A percentile compares a stretch with the other conserved stretches of the same genome.
Evolutionary conservation across 1,284 basidiomycete species (phyloP).

Genomic region (Trichosporon ovoides): DNA sequence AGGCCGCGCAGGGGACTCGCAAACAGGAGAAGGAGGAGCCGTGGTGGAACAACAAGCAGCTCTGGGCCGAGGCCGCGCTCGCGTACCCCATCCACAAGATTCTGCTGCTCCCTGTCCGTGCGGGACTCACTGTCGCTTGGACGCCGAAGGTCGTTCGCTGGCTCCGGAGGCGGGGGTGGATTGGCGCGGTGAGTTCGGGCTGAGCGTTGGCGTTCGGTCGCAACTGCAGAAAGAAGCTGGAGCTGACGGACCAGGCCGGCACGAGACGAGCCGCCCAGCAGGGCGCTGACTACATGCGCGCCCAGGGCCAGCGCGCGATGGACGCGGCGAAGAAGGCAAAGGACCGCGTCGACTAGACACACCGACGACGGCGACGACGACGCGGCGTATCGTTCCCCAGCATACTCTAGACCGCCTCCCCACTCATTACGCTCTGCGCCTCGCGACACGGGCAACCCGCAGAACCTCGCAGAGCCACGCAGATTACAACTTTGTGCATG

Average conservation of each 20-base stretch:
- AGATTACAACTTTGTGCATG: too few relatives aligned
- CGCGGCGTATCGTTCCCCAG: too few relatives aligned
- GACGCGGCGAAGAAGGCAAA: constrained; percentile 12
- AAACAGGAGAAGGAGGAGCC: constrained; percentile 54
- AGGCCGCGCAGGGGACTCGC: constrained; percentile 15
- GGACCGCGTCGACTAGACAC: constrained; percentile 2
- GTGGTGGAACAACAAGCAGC: constrained; percentile 57
- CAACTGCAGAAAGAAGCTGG: background rate
- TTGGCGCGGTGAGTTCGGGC: constrained; percentile 39
- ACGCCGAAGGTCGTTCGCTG: constrained; percentile 80
- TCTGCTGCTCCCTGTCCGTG: constrained; percentile 78
- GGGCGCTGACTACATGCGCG: constrained; percentile 14
- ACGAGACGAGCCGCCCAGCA: constrained; percentile 17
- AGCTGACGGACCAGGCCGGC: constrained; percentile 16
- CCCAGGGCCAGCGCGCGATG: constrained; percentile 11
- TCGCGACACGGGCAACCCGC: too few relatives aligned
- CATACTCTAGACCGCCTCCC: too few relatives aligned
- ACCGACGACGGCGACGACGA: too few relatives aligned
- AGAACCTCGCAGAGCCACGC: too few relatives aligned
- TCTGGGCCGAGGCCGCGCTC: constrained; percentile 86
- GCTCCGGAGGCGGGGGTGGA: constrained; percentile 69
- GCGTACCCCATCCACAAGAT: constrained; percentile 98
- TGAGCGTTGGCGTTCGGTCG: too few relatives aligned
- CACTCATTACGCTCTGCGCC: background rate
- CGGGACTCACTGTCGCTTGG: constrained; percentile 80